Base-by-base conservation (phyloP, 2,329 filamentous ascomycete species). In the Apiospora pterosperma region DNA sequence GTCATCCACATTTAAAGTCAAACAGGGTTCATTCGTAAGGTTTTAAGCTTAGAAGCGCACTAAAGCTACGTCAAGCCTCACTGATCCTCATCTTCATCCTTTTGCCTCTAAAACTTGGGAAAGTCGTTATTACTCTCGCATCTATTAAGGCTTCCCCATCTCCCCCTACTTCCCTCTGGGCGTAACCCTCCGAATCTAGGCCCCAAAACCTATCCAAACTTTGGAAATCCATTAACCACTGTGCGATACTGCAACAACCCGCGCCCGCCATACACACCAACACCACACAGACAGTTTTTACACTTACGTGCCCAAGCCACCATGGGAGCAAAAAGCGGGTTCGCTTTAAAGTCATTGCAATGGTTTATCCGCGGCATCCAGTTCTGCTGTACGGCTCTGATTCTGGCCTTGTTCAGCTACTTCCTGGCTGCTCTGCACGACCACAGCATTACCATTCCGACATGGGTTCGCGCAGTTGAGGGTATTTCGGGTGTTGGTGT, bases 401-500 rank as follows among this genome's bases (percentile, higher is more conserved):
- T 95, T 67, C 85, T 97, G 67, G 90, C 86, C 69, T 86, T 96
- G 73, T 94, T 90, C 83, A 90, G 89, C 61, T 97, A 96, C 83
- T 96, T 93, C 83, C 87, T 97, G 61, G 88, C 90, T 10, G 85
- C 90, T 10, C 85, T 94, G 16, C 76, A 85, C 67, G 86, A 90
- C 72, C 87, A 92, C 78, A 72, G 88, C 69, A 76, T 89, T 16
- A 64, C 73, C 65, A 93, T 94, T 69, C 81, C 85, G 21, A 86
- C 78, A 69, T 90, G 86, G 80, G 80, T 90, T 66, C 88, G 89
- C 64, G 92, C 92, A 34, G 91, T 96, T 64, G 89, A 89, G 73
- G 92, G 92, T 68, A 89, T 97, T 65, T 85, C 92, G 0, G 94
- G 93, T 61, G 84, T 85, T 1, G 92, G 88, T 2, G 85, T 90